Evolutionary conservation across 2,329 filamentous ascomycete species (phyloP).

Genomic region (Colletotrichum spinosum): DNA sequence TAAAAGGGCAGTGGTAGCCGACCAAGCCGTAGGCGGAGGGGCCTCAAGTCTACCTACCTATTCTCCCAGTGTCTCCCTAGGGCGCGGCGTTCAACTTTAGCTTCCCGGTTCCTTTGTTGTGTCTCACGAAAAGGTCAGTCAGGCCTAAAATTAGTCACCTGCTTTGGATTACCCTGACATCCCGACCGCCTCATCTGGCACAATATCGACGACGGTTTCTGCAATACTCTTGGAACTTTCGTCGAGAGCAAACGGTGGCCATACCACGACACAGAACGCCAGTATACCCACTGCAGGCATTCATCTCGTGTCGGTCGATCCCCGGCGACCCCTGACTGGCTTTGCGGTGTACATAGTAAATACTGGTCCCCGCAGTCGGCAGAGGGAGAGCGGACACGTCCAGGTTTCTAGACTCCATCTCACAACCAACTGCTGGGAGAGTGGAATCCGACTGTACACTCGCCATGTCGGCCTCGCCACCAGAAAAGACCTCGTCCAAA

Average conservation of each 20-base stretch:
- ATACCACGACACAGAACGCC: too few species aligned
- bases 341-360: conserved; percentile 1
- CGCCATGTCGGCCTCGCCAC: conserved; percentile 23
- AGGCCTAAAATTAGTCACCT: too few species aligned
- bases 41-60: too few species aligned
- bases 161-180: too few species aligned
- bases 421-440: neutral
- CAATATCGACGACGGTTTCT: too few species aligned
- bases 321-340: conserved; percentile 4
- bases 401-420: conserved; percentile 6
- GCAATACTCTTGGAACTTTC: too few species aligned
- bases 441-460: neutral
- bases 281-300: conserved; percentile 1
- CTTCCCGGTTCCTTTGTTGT: conserved; percentile 5
- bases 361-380: conserved; percentile 23
- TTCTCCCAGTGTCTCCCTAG: neutral
- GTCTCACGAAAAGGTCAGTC: neutral
- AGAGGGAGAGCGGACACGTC: neutral
- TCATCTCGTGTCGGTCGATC: conserved; percentile 17
- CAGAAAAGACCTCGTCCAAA: conserved; percentile 16
- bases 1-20: too few species aligned
- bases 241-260: too few species aligned
- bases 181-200: too few species aligned
- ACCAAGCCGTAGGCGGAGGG: too few species aligned
- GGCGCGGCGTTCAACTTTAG: conserved; percentile 3